These are phyloP conservation scores for Rehmannia glutinosa DNA, from an alignment of 257 asterid species.

Conservation along the genomic window DNA sequence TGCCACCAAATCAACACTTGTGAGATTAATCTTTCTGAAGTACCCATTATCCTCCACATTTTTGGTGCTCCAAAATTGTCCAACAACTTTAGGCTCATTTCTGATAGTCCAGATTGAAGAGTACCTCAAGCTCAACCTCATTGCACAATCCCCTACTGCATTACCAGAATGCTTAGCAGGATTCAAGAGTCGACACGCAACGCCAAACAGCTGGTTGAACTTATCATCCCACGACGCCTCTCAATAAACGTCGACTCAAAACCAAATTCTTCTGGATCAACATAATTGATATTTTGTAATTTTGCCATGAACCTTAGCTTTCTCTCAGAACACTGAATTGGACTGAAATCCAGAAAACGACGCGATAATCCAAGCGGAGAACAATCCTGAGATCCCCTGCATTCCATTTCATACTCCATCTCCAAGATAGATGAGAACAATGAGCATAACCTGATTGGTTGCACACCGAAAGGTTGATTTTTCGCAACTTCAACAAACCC, in stretches of 20 bases:
- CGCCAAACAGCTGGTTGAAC: constrained; percentile 35
- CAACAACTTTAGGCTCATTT: constrained; percentile 27
- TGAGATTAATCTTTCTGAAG: constrained; percentile 29
- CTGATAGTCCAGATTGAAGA: constrained; percentile 40
- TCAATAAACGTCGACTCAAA: constrained; percentile 30
- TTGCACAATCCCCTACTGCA: constrained; percentile 48
- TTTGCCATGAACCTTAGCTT: constrained; percentile 30
- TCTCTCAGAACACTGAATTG: constrained; percentile 42
- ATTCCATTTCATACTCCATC: constrained; percentile 33
- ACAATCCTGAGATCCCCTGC: constrained; percentile 26
- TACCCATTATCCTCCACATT: constrained; percentile 28
- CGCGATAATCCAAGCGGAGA: constrained; percentile 34
- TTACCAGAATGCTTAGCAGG: neutral
- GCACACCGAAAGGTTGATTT: constrained; percentile 24
- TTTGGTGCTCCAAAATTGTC: constrained; percentile 53
- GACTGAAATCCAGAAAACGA: constrained; percentile 23
- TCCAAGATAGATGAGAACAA: constrained; percentile 11
- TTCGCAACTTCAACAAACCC: neutral
- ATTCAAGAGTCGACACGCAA: constrained; percentile 48
- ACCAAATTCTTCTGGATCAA: constrained; percentile 3
- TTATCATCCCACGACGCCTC: constrained; percentile 62
- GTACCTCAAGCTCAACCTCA: constrained; percentile 47
- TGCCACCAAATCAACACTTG: neutral
- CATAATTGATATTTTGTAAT: constrained; percentile 17
- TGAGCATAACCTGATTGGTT: constrained; percentile 27